Conservation (phyloP, 768 basidiomycete species). For the Agrocybe chaxingu region DNA sequence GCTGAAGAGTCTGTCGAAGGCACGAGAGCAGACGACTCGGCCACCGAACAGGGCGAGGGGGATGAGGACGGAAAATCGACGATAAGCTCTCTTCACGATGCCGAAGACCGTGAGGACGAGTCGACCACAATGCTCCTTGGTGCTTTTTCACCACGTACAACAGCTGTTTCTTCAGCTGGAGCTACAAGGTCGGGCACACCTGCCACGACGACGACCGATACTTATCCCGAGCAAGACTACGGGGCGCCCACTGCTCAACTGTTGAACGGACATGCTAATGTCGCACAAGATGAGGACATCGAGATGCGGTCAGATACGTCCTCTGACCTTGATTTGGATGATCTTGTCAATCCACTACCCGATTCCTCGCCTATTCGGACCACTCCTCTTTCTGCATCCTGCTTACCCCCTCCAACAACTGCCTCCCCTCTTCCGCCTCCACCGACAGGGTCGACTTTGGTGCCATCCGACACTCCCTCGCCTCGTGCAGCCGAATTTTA, state of each 20-base stretch:
- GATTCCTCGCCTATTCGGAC: constrained; percentile 11
- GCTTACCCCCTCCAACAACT: background rate
- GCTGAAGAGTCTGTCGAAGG: constrained; percentile 17
- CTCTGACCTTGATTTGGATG: constrained; percentile 6
- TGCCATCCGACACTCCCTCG: no score
- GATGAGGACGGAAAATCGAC: constrained; percentile 12
- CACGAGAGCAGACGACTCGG: constrained; percentile 14
- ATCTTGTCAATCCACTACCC: constrained; percentile 12
- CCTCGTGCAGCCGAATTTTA: no score
- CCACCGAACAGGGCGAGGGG: constrained; percentile 9
- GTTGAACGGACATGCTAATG: background rate
- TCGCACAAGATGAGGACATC: constrained; percentile 1
- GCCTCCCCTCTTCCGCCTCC: no score
- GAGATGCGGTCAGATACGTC: constrained; percentile 7
- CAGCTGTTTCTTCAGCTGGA: background rate
- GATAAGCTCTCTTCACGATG: background rate
- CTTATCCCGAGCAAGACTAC: constrained; percentile 2
- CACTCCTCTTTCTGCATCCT: background rate
- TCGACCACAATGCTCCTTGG: background rate
- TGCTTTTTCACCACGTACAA: no score
- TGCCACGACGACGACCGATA: constrained; percentile 1
- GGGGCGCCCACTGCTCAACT: constrained; percentile 4
- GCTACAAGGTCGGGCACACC: constrained; percentile 11
- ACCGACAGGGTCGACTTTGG: no score
- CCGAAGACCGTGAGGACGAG: constrained; percentile 8